These are phyloP conservation scores for Tremella yokohamensis DNA, from an alignment of 768 basidiomycete species.

Conservation along the genomic window DNA sequence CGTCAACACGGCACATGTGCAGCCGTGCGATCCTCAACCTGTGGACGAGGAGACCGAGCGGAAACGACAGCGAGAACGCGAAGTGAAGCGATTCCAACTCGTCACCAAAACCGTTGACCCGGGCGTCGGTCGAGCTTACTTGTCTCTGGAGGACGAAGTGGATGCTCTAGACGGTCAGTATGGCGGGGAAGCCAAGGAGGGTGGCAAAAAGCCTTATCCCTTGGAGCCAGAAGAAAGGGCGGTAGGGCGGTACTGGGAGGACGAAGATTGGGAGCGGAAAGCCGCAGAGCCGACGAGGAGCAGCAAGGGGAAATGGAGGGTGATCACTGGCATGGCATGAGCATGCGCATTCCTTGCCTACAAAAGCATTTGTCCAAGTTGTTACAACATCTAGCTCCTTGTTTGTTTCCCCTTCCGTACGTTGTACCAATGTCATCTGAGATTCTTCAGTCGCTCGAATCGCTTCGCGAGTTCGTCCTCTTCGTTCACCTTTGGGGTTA, in stretches of 20 bases:
- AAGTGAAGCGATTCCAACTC: slow-evolving; percentile 46
- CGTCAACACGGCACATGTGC: slow-evolving; percentile 10
- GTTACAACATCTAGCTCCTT: too few species aligned
- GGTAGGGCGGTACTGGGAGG: slow-evolving; percentile 32
- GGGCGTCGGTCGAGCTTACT: slow-evolving; percentile 33
- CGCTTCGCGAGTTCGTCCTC: slow-evolving; percentile 66
- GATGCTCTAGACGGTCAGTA: slow-evolving; percentile 15
- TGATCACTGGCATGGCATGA: slow-evolving; percentile 5
- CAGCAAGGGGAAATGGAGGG: slow-evolving; percentile 28
- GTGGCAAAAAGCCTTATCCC: slow-evolving; percentile 1
- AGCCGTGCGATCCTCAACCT: slow-evolving; percentile 4
- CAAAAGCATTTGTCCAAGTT: too few species aligned
- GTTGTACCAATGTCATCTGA: slow-evolving; percentile 56
- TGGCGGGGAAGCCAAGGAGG: background rate
- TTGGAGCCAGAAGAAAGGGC: slow-evolving; percentile 27
- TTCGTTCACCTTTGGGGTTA: slow-evolving; percentile 26
- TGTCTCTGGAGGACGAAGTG: slow-evolving; percentile 22
- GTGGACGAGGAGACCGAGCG: slow-evolving; percentile 14
- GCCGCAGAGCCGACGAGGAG: slow-evolving; percentile 10
- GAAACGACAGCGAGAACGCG: slow-evolving; percentile 25
- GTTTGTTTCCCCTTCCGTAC: background rate
- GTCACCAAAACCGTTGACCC: slow-evolving; percentile 43
- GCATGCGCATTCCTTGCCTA: background rate
- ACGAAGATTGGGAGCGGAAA: slow-evolving; percentile 41
- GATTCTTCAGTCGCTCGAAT: slow-evolving; percentile 83